A percentile compares a stretch with the other conserved stretches of the same genome.
These are phyloP conservation scores for Grigorovia humatica DNA, from an alignment of 805 yeast genomes.

Conservation along the genomic window DNA sequence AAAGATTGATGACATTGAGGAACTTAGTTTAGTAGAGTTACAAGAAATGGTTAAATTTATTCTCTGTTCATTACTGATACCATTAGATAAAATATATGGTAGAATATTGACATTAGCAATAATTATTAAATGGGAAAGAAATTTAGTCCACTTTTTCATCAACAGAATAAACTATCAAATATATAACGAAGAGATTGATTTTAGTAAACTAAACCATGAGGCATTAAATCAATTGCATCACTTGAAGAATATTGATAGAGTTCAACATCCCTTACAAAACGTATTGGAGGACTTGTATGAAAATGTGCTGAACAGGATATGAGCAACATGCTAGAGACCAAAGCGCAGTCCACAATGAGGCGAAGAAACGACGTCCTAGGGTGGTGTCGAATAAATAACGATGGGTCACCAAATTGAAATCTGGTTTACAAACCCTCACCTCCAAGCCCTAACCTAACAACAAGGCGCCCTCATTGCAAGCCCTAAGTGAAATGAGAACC, in stretches of 20 bases:
- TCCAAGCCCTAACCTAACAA: too few species aligned
- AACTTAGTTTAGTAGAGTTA: conserved; percentile 21
- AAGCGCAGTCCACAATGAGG: too few species aligned
- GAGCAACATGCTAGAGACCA: too few species aligned
- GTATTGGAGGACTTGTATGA: conserved; percentile 24
- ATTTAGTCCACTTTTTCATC: conserved; percentile 25
- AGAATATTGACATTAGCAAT: conserved; percentile 21
- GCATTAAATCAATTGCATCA: conserved; percentile 15
- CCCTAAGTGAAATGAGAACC: too few species aligned
- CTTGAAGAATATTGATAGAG: conserved; percentile 11
- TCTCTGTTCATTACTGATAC: conserved; percentile 25
- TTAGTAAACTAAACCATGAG: conserved; percentile 14
- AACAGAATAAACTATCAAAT: conserved; percentile 24
- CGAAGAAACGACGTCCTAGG: too few species aligned
- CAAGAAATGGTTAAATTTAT: conserved; percentile 30
- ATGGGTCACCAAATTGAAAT: too few species aligned
- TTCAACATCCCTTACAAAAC: conserved; percentile 18
- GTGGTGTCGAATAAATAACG: too few species aligned
- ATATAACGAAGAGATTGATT: conserved; percentile 23
- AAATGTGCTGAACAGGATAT: conserved; percentile 4
- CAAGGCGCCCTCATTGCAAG: too few species aligned
- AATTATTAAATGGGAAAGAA: conserved; percentile 21
- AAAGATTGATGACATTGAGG: conserved; percentile 21
- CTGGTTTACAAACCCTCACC: too few species aligned
- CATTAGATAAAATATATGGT: conserved; percentile 21